Conservation (phyloP, 2,329 filamentous ascomycete genomes). For the Didymella sp. region DNA sequence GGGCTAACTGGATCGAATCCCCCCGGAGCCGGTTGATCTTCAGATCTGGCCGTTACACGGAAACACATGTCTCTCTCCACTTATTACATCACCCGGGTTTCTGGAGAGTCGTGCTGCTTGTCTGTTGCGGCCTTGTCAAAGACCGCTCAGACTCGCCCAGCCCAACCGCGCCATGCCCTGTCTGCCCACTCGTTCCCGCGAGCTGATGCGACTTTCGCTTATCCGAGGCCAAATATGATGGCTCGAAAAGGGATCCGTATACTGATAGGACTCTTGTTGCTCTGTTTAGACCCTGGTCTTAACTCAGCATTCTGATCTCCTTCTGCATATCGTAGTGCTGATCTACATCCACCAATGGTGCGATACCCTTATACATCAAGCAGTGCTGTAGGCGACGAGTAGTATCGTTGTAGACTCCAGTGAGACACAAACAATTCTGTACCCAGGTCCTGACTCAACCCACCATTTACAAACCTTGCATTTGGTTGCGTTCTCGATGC, state of each 20-base stretch:
- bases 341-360: background rate
- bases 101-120: constrained; percentile 35
- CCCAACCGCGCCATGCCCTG: constrained; percentile 24
- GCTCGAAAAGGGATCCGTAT: background rate
- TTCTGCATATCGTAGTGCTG: background rate
- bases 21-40: constrained; percentile 33
- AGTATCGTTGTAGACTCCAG: background rate
- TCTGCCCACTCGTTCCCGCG: background rate
- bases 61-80: constrained; percentile 43
- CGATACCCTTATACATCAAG: background rate
- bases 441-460: background rate
- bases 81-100: constrained; percentile 45
- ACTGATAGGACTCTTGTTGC: background rate
- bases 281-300: background rate
- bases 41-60: constrained; percentile 47
- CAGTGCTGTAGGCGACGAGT: too few relatives aligned
- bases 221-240: background rate
- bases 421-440: background rate
- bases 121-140: constrained; percentile 27
- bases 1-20: constrained; percentile 44
- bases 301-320: background rate
- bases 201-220: constrained; percentile 10
- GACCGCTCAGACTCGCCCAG: constrained; percentile 31
- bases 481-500: background rate
- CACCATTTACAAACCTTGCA: background rate